Percentiles rank a stretch among this genome's conserved stretches.
phyloP scores from a whole-genome alignment of 2,329 filamentous ascomycete genomes.

The Colletotrichum higginsianum region DNA sequence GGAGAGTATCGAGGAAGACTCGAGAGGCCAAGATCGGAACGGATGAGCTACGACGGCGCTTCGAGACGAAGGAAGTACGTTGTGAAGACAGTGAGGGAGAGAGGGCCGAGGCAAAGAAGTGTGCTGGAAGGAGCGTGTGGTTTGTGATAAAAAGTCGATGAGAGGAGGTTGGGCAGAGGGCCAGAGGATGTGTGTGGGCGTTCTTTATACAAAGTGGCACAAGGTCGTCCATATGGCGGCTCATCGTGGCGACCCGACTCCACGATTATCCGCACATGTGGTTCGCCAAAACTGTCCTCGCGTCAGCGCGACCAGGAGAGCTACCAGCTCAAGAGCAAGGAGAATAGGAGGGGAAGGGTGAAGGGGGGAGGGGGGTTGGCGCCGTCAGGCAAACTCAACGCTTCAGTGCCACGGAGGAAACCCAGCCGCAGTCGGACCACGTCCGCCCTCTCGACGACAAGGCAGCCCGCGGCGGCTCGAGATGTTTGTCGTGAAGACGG shows the following conservation, averaged over 20 bases:
- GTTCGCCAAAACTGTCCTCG: neutral
- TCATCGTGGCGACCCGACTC: neutral
- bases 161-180: neutral
- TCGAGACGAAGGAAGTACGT: neutral
- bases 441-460: neutral
- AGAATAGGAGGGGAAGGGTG: neutral
- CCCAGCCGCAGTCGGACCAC: neutral
- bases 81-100: neutral
- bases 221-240: neutral
- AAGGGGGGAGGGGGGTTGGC: neutral
- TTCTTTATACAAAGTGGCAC: neutral
- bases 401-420: neutral
- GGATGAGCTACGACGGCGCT: neutral
- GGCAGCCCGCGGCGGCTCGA: neutral
- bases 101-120: too few species aligned
- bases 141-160: neutral
- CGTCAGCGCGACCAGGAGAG: neutral
- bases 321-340: neutral
- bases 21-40: neutral
- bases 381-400: neutral
- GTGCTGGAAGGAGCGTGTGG: neutral
- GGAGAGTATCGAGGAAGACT: neutral
- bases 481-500: neutral
- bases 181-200: neutral
- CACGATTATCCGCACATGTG: neutral